Conservation (phyloP, 257 asterid genomes). For the Eustoma russellianum region DNA sequence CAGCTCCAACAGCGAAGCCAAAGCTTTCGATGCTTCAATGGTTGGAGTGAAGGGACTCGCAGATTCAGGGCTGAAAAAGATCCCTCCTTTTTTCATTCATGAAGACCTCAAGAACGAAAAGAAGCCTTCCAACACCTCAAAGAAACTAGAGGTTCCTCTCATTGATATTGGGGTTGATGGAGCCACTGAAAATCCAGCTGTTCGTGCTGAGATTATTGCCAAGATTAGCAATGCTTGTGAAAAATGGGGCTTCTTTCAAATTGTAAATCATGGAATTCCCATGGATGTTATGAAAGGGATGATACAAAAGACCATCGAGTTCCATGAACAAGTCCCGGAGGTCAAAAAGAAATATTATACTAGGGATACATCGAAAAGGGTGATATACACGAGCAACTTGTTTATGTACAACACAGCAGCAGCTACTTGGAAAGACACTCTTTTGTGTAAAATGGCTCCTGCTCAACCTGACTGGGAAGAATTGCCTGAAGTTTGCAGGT, state of each 20-base stretch:
- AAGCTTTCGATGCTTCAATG: constrained; percentile 11
- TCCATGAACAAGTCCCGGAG: constrained; percentile 12
- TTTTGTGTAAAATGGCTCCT: constrained; percentile 4
- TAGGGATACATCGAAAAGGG: background rate
- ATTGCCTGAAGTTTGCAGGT: constrained; percentile 1
- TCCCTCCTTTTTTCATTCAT: constrained; percentile 9
- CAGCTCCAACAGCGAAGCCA: constrained; percentile 5
- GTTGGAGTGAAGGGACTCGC: constrained; percentile 13
- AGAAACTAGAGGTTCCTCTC: background rate
- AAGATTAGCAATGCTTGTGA: constrained; percentile 10
- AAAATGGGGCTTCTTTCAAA: constrained; percentile 15
- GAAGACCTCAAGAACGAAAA: constrained; percentile 1
- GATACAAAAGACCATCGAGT: constrained; percentile 4
- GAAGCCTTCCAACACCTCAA: background rate
- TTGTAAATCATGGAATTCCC: constrained; percentile 15
- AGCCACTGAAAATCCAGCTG: background rate
- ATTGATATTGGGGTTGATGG: constrained; percentile 5
- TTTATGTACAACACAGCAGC: constrained; percentile 3
- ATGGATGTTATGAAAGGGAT: background rate
- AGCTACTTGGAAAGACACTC: constrained; percentile 9
- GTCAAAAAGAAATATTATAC: constrained; percentile 8
- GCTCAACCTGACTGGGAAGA: constrained; percentile 6
- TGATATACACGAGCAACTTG: constrained; percentile 6
- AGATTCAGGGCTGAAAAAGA: constrained; percentile 7
- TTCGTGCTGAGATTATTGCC: constrained; percentile 6